phyloP scores from a whole-genome alignment of 257 asterid genomes.

The Solanum tarapatanum region DNA sequence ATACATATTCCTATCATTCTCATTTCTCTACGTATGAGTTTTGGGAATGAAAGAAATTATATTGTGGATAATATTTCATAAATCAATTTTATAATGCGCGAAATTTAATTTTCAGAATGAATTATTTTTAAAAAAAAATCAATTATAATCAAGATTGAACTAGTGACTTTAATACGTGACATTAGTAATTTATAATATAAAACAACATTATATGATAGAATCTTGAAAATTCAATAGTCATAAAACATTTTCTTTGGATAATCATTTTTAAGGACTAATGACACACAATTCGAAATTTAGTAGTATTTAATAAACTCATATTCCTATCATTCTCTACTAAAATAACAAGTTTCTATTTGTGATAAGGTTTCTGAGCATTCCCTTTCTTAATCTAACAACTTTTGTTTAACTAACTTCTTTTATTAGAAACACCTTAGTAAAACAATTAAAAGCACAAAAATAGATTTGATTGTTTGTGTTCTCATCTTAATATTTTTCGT shows the following conservation, averaged over 20 bases:
- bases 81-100: accelerated
- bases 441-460: neutral
- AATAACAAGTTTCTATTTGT: neutral
- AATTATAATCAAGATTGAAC: neutral
- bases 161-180: neutral
- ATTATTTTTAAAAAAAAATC: neutral
- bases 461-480: neutral
- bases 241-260: neutral
- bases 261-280: neutral
- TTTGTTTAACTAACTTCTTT: neutral
- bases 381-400: neutral
- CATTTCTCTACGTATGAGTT: neutral
- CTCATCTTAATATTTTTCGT: neutral
- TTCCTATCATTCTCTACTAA: neutral
- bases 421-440: neutral
- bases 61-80: too few relatives aligned
- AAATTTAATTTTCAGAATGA: too few relatives aligned
- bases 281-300: neutral
- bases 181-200: neutral
- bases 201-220: neutral
- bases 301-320: neutral
- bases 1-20: neutral
- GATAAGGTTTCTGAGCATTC: neutral
- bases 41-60: neutral
- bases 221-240: neutral